phyloP scores from a whole-genome alignment of 768 basidiomycete genomes.

The Candolleomyces aberdarensis region DNA sequence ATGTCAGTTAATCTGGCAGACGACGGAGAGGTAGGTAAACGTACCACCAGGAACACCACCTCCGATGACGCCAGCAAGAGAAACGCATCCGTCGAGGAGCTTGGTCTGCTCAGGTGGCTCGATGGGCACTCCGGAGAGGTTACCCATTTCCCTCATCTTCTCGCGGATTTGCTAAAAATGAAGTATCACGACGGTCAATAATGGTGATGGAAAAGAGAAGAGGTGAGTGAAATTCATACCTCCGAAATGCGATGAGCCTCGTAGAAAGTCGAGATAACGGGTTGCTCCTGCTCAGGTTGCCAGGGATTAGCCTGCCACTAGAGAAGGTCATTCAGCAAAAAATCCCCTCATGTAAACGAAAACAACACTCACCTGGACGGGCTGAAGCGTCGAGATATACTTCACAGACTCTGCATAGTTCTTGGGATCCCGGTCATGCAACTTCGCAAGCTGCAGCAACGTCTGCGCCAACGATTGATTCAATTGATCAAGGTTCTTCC shows the following conservation, averaged over 20 bases:
- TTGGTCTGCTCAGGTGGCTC: constrained; percentile 87
- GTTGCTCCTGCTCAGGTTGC: constrained; percentile 39
- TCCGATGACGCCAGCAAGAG: constrained; percentile 81
- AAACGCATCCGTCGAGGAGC: constrained; percentile 75
- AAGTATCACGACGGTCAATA: background rate
- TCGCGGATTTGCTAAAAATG: constrained; percentile 61
- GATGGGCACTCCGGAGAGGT: constrained; percentile 72
- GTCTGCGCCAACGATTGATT: constrained; percentile 59
- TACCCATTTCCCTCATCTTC: constrained; percentile 85
- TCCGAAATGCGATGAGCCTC: constrained; percentile 56
- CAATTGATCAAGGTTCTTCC: constrained; percentile 59
- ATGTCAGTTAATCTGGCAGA: background rate
- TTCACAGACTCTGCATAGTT: constrained; percentile 58
- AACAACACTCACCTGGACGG: constrained; percentile 44
- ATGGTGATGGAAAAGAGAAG: background rate
- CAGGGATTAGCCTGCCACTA: constrained; percentile 64
- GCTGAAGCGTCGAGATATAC: constrained; percentile 57
- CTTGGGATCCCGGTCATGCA: constrained; percentile 44
- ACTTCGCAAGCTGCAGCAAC: constrained; percentile 47
- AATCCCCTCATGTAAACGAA: background rate
- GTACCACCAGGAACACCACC: constrained; percentile 96
- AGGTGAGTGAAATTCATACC: constrained; percentile 32
- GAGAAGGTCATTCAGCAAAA: constrained; percentile 1
- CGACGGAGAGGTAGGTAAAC: constrained; percentile 21
- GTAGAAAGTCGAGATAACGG: constrained; percentile 53